Percentiles rank a stretch among this genome's conserved stretches.
Conservation (phyloP, 257 asterid species). For the Nicotiana knightiana region DNA sequence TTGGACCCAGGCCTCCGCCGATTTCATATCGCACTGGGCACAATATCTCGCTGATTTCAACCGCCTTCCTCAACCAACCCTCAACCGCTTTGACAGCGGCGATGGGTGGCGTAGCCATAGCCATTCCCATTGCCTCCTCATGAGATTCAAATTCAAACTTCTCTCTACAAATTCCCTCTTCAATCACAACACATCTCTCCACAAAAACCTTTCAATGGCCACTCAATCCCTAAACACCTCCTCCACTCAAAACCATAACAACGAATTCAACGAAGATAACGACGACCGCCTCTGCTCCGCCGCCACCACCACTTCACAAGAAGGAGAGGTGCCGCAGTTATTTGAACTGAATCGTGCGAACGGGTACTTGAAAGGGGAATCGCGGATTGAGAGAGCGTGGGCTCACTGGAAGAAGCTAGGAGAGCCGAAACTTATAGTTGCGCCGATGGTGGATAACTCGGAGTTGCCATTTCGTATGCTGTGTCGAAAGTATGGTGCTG, state of each 20-base stretch:
- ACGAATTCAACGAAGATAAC: neutral
- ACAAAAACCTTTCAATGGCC: conserved; percentile 41
- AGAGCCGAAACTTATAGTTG: conserved; percentile 70
- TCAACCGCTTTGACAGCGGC: conserved; percentile 13
- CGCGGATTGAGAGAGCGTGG: conserved; percentile 86
- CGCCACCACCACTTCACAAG: conserved; percentile 16
- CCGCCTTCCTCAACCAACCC: neutral
- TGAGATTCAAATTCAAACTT: conserved; percentile 43
- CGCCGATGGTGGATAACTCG: conserved; percentile 98
- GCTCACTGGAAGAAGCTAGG: conserved; percentile 80
- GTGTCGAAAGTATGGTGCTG: conserved; percentile 90
- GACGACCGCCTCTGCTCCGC: conserved; percentile 49
- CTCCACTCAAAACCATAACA: conserved; percentile 17
- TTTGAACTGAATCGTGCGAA: conserved; percentile 31
- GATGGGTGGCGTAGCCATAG: conserved; percentile 19
- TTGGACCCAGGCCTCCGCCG: neutral
- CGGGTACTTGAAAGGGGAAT: conserved; percentile 61
- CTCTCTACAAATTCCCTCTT: conserved; percentile 9
- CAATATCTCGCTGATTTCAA: neutral
- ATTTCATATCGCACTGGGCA: neutral
- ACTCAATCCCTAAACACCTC: conserved; percentile 24
- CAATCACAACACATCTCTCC: neutral
- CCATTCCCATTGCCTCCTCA: conserved; percentile 13
- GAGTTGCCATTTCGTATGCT: conserved; percentile 94
- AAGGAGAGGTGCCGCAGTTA: neutral